These are phyloP conservation scores for Didymellaceae sp. DNA, from an alignment of 2,329 filamentous ascomycete genomes.

Conservation along the genomic window DNA sequence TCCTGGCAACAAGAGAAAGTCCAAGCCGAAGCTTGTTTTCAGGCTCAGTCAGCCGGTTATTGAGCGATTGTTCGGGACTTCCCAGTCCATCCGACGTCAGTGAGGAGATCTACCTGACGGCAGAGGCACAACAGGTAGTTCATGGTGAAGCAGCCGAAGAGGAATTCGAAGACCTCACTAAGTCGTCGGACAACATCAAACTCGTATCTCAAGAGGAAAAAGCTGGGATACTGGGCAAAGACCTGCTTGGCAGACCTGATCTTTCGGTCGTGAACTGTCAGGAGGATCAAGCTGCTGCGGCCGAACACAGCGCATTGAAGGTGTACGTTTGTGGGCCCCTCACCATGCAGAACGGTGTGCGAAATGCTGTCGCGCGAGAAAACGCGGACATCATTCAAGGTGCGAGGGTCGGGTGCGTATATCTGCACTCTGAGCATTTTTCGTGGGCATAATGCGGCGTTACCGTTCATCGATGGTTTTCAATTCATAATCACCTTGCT, in stretches of 20 bases:
- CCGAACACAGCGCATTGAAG: slow-evolving; percentile 22
- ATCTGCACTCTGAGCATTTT: slow-evolving; percentile 58
- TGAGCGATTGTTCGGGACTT: background rate
- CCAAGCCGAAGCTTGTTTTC: slow-evolving; percentile 3
- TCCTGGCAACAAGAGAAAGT: slow-evolving; percentile 1
- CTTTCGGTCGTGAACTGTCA: background rate
- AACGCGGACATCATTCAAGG: slow-evolving; percentile 49
- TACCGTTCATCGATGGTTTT: no score
- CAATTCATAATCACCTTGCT: no score
- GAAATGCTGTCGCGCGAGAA: slow-evolving; percentile 55
- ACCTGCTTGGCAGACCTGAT: background rate
- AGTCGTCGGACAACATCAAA: background rate
- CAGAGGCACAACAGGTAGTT: background rate
- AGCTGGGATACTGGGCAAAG: background rate
- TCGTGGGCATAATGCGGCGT: slow-evolving; percentile 28
- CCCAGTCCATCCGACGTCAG: background rate
- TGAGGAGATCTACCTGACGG: slow-evolving; percentile 6
- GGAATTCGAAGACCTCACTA: background rate
- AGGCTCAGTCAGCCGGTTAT: background rate
- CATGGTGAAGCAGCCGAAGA: background rate
- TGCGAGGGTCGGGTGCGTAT: slow-evolving; percentile 46
- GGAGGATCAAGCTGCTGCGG: background rate
- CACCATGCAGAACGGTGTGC: slow-evolving; percentile 57
- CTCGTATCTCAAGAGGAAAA: background rate
- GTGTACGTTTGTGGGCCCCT: slow-evolving; percentile 55